These are phyloP conservation scores for Carex cristatella DNA, from an alignment of 176 grass and related monocot species.

Conservation along the genomic window DNA sequence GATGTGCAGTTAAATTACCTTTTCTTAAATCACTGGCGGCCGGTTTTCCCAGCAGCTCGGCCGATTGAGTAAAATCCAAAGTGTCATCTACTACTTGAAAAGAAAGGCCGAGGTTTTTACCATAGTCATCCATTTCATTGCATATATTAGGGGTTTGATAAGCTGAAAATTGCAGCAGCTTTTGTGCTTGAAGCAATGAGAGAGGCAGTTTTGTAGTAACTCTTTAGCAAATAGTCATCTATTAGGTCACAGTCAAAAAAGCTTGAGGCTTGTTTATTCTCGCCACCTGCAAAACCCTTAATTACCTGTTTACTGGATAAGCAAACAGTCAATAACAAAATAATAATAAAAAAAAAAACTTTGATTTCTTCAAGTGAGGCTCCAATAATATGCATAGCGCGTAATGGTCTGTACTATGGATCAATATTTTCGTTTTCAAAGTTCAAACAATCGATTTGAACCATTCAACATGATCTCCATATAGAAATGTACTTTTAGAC, in stretches of 20 bases:
- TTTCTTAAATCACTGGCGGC: conserved; percentile 63
- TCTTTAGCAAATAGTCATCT: conserved; percentile 90
- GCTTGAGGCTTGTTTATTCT: conserved; percentile 83
- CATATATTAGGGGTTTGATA: conserved; percentile 33
- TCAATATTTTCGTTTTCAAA: too few species aligned
- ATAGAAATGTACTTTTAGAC: too few species aligned
- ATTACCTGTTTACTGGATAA: conserved; percentile 54
- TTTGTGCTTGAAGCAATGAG: conserved; percentile 82
- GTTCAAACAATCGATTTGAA: too few species aligned
- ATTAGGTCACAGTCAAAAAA: conserved; percentile 78
- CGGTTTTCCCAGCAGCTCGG: conserved; percentile 82
- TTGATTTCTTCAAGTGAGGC: background rate
- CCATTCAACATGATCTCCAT: too few species aligned
- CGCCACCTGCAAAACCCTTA: conserved; percentile 90
- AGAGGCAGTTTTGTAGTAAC: conserved; percentile 92
- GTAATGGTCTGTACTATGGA: too few species aligned
- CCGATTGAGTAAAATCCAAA: conserved; percentile 90
- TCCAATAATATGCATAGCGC: too few species aligned
- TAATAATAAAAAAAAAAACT: background rate
- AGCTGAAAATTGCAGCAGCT: conserved; percentile 76
- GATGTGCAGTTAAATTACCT: conserved; percentile 57
- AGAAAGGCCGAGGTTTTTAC: conserved; percentile 75
- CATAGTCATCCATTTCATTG: conserved; percentile 80
- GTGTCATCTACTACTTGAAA: conserved; percentile 96
- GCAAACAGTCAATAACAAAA: background rate